Evolutionary conservation across 257 asterid species (phyloP), one percentile per base, ranked within the genome.

Genomic region (Echium plantagineum): DNA sequence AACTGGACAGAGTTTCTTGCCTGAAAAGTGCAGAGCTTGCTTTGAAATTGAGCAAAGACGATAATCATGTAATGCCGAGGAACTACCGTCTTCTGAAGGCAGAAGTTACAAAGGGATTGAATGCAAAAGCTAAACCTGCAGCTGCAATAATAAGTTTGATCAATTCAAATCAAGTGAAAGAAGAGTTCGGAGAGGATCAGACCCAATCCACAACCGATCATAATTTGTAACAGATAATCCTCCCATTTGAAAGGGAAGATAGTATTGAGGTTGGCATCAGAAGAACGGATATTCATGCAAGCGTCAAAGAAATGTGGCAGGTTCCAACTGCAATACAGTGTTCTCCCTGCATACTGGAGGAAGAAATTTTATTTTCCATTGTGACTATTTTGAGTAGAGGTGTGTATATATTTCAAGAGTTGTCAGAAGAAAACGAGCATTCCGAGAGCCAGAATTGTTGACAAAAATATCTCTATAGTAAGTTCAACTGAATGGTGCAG

Each of bases 191-290:
- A 77, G 74, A 69, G 97, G 97, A 21, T 87, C 96, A 7, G 90
- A 90, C 63, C 97, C 97, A 32, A 90, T 90, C 71, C 97, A 90
- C 76, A 90, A 90, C 78, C 77, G 89, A 59, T 66, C 87, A 13
- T 87, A 85, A 85, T 35, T 7, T 9, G 63, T 38, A 21, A 28
- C 63, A 64, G 42, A 22, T 47, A 56, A 42, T 55, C 30, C 62
- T 30, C 49, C 17, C 46, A 7, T 35, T 18, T 35, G 42, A 8
- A 31, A 16, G 61, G n/a, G 55, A 58, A 52, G 42, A 21, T 49
- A 59, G 30, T 4, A 21, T 51, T 52, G 32, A 20, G 38, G 35
- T 57, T 55, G 21, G 52, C 5, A 52, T 63, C 62, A 49, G 3
- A 24, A 52, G 26, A 32, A 26, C 47, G 71, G 62, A 21, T 63